Evolutionary conservation across 352 stramenopile species (phyloP), one percentile per base, ranked within the genome.

Genomic region (Pythium biforme): DNA sequence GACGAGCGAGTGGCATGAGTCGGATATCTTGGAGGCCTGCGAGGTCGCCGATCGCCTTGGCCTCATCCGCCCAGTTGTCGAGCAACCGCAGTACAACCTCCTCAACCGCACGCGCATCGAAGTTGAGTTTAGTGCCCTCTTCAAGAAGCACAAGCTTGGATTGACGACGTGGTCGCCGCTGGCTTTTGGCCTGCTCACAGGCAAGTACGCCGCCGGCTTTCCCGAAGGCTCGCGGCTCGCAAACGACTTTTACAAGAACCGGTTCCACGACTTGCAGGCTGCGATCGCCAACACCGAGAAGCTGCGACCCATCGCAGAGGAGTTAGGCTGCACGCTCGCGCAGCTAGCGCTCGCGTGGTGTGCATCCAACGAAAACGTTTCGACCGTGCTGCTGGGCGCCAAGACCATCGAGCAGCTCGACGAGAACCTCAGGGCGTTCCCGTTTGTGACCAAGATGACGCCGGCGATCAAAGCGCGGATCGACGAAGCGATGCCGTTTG

Each of bases 61-160:
- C 3, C 34, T 73, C 9, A 72, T 75, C 29, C 20, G 51, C 19
- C 69, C 69, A 3, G 43, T 68, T 19, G 39, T 75, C 1, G 74
- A 86, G 57, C 76, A 86, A 59, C 70, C 73, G 19, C 52, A 83
- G 63, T 86, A 86, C 67, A 77, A 83, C 48, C 59, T 86, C 26
- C 73, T 83, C 46, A 55, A 84, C 31, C 76, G 65, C 17, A 66
- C 77, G 47, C 49, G 61, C 14, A 55, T 83, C 15, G 74, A 83
- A 61, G 59, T 59, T 19, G 70, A 83, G 49, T 83, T 79, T 51
- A 40, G 45, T 27, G 55, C 60, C 0, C 57, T 83, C n/a, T 83
- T 70, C 56, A 49, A 65, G 10, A 60, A 65, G 22, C 77, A 81
- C 58, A 79, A 76, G 27, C 37, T 75, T 22, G 75, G 71, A 23